Conservation (phyloP, 768 basidiomycete species). For the Mrakia gelida region DNA sequence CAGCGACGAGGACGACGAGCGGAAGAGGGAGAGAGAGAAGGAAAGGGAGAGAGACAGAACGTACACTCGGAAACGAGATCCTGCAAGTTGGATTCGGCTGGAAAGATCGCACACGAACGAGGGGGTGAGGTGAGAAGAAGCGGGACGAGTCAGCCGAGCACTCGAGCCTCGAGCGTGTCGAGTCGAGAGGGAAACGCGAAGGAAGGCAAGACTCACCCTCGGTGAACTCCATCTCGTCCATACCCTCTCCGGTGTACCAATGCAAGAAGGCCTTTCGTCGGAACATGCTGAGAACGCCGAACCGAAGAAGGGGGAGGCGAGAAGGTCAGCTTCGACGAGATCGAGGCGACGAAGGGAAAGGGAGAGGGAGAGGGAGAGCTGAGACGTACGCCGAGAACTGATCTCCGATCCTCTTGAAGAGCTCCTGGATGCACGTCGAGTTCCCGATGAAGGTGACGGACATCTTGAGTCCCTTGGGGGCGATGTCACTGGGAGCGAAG, state of each 20-base stretch:
- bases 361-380: not conserved
- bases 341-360: not conserved
- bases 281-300: constrained; percentile 68
- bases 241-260: constrained; percentile 92
- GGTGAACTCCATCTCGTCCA: constrained; percentile 81
- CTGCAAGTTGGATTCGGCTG: constrained; percentile 89
- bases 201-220: constrained; percentile 56
- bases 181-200: not conserved
- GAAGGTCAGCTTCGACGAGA: not conserved
- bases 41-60: not conserved
- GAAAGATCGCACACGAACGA: too few relatives aligned
- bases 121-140: too few relatives aligned
- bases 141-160: too few relatives aligned
- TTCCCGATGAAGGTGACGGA: constrained; percentile 96
- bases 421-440: constrained; percentile 92
- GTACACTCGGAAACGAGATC: constrained; percentile 85
- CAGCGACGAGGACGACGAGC: too few relatives aligned
- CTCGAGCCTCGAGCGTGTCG: too few relatives aligned
- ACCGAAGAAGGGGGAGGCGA: not conserved
- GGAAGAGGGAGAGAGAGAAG: not conserved
- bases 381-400: constrained; percentile 74
- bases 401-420: constrained; percentile 97
- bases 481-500: constrained; percentile 59
- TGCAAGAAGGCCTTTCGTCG: constrained; percentile 88
- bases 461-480: constrained; percentile 93